Evolutionary conservation across 768 basidiomycete species (phyloP), one percentile per base, ranked within the genome.

Genomic region (Trametes cingulata): DNA sequence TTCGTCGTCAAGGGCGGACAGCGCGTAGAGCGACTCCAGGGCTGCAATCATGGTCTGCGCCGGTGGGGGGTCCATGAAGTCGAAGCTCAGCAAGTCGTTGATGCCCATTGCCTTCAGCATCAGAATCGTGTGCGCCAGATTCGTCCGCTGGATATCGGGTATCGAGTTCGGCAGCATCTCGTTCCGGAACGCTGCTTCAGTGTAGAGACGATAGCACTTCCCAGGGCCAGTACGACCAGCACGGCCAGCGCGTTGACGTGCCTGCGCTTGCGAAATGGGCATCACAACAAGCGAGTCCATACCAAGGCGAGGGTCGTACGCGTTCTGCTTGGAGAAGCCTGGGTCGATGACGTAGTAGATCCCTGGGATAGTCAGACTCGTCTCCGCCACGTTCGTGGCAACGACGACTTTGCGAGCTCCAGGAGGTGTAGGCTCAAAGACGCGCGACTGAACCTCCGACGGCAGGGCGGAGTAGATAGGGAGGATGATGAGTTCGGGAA

Each of bases 271-370:
- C 17, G 96, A 98, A 68, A 98, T 98, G 45, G 97, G 97, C 84
- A 95, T 98, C 33, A 98, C 96, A 52, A 98, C 90, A 55, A 99
- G 83, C 13, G 95, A 98, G 76, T 99, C 97, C 97, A 99, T 98
- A 65, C 95, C 97, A 62, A 98, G 77, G 52, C 93, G 83, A 19
- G 97, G 95, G 71, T 99, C 97, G 71, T 97, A 99, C 1, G 95
- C 96, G 70, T 98, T 98, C 74, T 99, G 97, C 74, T 99, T 99
- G 36, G 94, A 89, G 77, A 99, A 98, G 13, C 97, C 97, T 1
- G 97, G 96, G 71, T 99, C 97, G 62, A 99, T 88, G 67, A 99
- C 96, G 67, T 98, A 99, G 80, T 98, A 98, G 71, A 99, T 97
- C 29, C 95, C 97, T 35, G 95, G 94, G 68, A 98, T 99, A 8